Conservation (phyloP, 352 stramenopile genomes). For the Pythium myriotylum region DNA sequence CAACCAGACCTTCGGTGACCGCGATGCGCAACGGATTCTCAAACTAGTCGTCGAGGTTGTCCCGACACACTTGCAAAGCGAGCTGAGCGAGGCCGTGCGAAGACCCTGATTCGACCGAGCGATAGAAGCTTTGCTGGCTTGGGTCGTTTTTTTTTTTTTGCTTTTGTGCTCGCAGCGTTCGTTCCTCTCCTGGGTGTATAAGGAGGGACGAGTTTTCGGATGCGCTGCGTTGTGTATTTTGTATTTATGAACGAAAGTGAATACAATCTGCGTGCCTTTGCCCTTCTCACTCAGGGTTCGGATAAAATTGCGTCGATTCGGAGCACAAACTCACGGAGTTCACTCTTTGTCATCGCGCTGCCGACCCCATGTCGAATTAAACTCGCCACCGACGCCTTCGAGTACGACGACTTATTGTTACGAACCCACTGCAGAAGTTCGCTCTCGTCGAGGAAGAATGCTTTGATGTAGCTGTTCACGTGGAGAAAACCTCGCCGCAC, state of each 20-base stretch:
- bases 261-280: slow-evolving; percentile 15
- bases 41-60: slow-evolving; percentile 68
- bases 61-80: slow-evolving; percentile 60
- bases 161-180: slow-evolving; percentile 5
- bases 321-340: slow-evolving; percentile 63
- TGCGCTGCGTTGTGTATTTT: slow-evolving; percentile 6
- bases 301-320: slow-evolving; percentile 60
- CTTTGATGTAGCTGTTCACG: slow-evolving; percentile 87
- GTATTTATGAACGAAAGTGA: slow-evolving; percentile 27
- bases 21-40: slow-evolving; percentile 59
- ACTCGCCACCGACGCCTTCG: slow-evolving; percentile 61
- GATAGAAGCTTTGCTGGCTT: slow-evolving; percentile 6
- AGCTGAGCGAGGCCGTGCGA: slow-evolving; percentile 51
- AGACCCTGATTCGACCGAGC: slow-evolving; percentile 31
- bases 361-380: slow-evolving; percentile 72
- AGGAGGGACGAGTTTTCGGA: slow-evolving; percentile 14
- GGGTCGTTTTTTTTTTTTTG: slow-evolving; percentile 2
- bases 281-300: slow-evolving; percentile 1
- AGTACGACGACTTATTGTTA: slow-evolving; percentile 59
- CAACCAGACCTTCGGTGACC: slow-evolving; percentile 56
- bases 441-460: slow-evolving; percentile 88
- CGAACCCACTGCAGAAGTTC: slow-evolving; percentile 86
- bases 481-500: slow-evolving; percentile 60
- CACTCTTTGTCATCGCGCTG: slow-evolving; percentile 48
- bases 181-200: slow-evolving; percentile 8